phyloP scores from a whole-genome alignment of 371 early-diverging fungal genomes.

The Parasitella parasitica region DNA sequence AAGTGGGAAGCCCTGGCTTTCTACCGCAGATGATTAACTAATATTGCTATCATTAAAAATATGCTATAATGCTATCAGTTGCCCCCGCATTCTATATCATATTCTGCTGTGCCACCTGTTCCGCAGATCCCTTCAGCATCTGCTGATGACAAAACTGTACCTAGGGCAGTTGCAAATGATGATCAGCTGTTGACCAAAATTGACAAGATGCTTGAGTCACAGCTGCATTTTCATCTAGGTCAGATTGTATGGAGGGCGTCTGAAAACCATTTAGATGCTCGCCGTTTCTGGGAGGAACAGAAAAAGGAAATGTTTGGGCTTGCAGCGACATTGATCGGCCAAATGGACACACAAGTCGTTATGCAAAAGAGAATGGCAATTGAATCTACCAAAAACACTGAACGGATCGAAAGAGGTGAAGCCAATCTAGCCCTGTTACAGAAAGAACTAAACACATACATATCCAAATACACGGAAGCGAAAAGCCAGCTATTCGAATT shows the following conservation, averaged over 20 bases:
- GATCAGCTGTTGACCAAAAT: conserved; percentile 12
- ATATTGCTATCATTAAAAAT: neutral
- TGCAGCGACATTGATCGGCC: conserved; percentile 19
- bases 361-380: conserved; percentile 3
- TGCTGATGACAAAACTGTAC: neutral
- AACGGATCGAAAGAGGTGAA: neutral
- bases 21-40: too few relatives aligned
- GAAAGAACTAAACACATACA: conserved; percentile 19
- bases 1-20: too few relatives aligned
- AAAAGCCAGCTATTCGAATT: conserved; percentile 28
- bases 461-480: conserved; percentile 6
- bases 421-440: neutral
- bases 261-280: conserved; percentile 33
- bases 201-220: conserved; percentile 28
- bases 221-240: conserved; percentile 29
- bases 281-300: conserved; percentile 40
- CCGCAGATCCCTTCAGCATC: conserved; percentile 14
- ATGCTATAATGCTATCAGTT: too few relatives aligned
- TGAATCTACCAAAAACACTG: neutral
- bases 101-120: conserved; percentile 16
- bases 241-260: conserved; percentile 36
- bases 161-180: neutral
- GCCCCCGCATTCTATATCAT: conserved; percentile 16
- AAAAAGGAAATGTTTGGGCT: conserved; percentile 35
- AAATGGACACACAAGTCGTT: conserved; percentile 15